Conservation (phyloP, 1,284 basidiomycete species). For the Meripilus lineatus region DNA sequence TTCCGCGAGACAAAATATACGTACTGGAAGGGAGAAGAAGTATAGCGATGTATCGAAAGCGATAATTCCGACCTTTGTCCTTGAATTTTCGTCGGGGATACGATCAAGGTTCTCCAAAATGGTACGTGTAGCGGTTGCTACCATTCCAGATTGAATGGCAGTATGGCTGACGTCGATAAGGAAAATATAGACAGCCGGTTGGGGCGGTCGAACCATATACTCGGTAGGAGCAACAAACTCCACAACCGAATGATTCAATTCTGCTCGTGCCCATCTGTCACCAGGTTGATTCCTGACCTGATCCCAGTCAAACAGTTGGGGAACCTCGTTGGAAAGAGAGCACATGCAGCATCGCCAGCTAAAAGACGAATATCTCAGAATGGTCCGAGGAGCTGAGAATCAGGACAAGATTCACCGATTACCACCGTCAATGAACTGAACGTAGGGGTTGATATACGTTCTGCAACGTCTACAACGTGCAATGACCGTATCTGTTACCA, state of each 20-base stretch:
- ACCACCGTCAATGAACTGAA: conserved; percentile 97
- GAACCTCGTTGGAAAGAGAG: conserved; percentile 97
- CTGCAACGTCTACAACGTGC: conserved; percentile 96
- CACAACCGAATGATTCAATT: conserved; percentile 91
- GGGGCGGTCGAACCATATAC: conserved; percentile 99
- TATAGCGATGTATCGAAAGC: conserved; percentile 92
- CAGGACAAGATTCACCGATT: conserved; percentile 58
- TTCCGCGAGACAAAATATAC: conserved; percentile 21
- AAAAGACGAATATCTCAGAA: conserved; percentile 2
- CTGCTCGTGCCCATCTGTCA: conserved; percentile 91
- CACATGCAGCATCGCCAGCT: conserved; percentile 99
- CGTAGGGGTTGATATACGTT: conserved; percentile 98
- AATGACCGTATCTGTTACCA: conserved; percentile 93
- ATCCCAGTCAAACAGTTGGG: conserved; percentile 99
- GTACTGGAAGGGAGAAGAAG: conserved; percentile 89
- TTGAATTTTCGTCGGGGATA: conserved; percentile 90
- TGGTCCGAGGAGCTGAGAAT: background rate
- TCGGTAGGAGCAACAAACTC: conserved; percentile 98
- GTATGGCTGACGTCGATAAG: conserved; percentile 94
- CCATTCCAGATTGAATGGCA: conserved; percentile 94
- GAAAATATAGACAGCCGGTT: conserved; percentile 96
- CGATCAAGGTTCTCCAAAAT: conserved; percentile 94
- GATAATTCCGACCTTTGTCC: conserved; percentile 92
- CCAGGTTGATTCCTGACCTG: conserved; percentile 90
- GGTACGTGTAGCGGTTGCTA: conserved; percentile 94